Base-by-base conservation (phyloP, 306 rosid species). In the Comarum palustre region DNA sequence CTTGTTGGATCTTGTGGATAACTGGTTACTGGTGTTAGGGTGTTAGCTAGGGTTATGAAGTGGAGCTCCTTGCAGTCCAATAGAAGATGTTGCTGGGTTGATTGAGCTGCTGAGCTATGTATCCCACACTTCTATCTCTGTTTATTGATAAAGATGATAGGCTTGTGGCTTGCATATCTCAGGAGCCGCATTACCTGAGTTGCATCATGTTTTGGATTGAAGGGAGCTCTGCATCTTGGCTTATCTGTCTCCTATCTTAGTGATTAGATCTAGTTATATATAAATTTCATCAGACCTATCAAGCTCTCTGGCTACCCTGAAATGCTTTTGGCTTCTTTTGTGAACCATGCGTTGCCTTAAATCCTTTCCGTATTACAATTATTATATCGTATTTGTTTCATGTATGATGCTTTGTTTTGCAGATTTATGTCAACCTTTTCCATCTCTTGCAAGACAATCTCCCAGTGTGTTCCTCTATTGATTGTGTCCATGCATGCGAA, bases 31-130 rank as follows among this genome's bases (percentile, higher is more conserved):
- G 16, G 47, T 36, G 22, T 8, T 24, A 36, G 41, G 64, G 65
- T 61, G 3, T 34, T 34, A 36, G 71, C 52, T 71, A 71, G 64
- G 77, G 73, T 50, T 64, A 22, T 2, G 83, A 77, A 73, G 94
- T 79, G 79, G 98, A 93, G 97, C 97, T 93, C 92, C 96, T 86
- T 89, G 84, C 79, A 84, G 90, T 93, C 93, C 97, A 93, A 93
- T 60, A 72, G 89, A 85, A 87, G 92, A 47, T 90, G 22, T 64
- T 76, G 60, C 85, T 50, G 68, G 93, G 97, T 84, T 69, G 84
- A 89, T 84, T 38, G 81, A 89, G 98, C 98, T 93, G 98, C 92
- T 84, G 6, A 39, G 92, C 74, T 93, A 93, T 93, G 98, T 87
- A 90, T 89, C 86, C 96, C 98, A 82, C 72, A 87, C 87, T 54